These are phyloP conservation scores for Ceratocystiopsis minuta DNA, from an alignment of 2,329 filamentous ascomycete species.

Conservation along the genomic window DNA sequence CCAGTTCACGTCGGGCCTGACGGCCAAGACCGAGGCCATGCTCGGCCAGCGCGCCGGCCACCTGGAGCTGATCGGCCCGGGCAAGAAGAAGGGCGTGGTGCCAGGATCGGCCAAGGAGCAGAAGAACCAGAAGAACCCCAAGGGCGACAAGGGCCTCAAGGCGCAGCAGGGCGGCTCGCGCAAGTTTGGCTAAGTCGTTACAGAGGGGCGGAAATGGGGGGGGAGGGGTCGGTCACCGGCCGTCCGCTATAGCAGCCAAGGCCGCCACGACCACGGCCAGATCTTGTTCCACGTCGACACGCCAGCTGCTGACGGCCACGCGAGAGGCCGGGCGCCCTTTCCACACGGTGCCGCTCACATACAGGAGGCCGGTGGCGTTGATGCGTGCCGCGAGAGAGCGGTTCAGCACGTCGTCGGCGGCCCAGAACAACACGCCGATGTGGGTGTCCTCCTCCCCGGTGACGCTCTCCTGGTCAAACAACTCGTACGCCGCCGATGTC, in stretches of 20 bases:
- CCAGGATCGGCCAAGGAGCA: conserved; percentile 7
- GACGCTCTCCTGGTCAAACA: conserved; percentile 35
- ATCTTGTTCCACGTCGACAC: conserved; percentile 48
- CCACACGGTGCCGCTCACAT: conserved; percentile 71
- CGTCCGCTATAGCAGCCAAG: conserved; percentile 17
- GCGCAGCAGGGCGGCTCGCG: conserved; percentile 24
- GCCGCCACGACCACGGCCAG: conserved; percentile 45
- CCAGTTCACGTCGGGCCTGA: conserved; percentile 36
- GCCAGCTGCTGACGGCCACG: conserved; percentile 79
- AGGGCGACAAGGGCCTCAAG: conserved; percentile 14
- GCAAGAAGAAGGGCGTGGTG: conserved; percentile 26
- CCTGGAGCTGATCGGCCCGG: conserved; percentile 39
- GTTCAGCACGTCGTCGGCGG: conserved; percentile 48
- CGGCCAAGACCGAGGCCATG: conserved; percentile 35
- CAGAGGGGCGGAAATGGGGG: no score
- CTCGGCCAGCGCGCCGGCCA: conserved; percentile 41
- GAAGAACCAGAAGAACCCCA: conserved; percentile 14
- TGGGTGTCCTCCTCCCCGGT: conserved; percentile 33
- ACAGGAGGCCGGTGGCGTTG: conserved; percentile 57
- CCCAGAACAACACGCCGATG: conserved; percentile 59
- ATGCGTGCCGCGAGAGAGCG: conserved; percentile 48
- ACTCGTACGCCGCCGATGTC: conserved; percentile 42
- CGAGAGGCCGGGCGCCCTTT: conserved; percentile 53
- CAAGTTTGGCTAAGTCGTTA: conserved; percentile 32
- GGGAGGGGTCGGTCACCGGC: no score